These are phyloP conservation scores for Protostelium mycophagum DNA, from an alignment of 78 protist species.

Conservation along the genomic window DNA sequence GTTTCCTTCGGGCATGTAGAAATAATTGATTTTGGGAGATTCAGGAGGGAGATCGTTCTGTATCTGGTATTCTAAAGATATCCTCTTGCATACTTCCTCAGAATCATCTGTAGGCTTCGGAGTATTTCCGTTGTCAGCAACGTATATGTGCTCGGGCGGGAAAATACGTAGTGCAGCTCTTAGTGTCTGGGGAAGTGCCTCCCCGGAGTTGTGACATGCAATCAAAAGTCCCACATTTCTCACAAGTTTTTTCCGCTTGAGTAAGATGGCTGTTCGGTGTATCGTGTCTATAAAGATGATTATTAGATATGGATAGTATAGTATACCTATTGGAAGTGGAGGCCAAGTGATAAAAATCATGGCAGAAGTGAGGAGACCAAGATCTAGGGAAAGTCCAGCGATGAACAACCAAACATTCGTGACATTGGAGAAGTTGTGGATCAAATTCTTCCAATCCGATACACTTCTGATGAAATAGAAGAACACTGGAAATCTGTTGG, in stretches of 20 bases:
- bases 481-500: neutral
- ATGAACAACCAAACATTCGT: neutral
- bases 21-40: neutral
- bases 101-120: neutral
- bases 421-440: neutral
- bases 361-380: neutral
- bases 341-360: neutral
- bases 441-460: neutral
- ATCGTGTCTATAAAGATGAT: neutral
- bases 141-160: neutral
- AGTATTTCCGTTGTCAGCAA: neutral
- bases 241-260: neutral
- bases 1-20: neutral
- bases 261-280: neutral
- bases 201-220: neutral
- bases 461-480: neutral
- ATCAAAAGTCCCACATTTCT: neutral
- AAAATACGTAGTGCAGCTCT: neutral
- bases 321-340: neutral
- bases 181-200: neutral
- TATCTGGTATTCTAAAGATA: neutral
- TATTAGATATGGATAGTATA: neutral
- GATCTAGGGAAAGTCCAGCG: neutral
- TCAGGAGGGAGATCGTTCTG: neutral
- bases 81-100: neutral